phyloP scores from a whole-genome alignment of 148 eudicot species.

The Rhododendron griersonianum region DNA sequence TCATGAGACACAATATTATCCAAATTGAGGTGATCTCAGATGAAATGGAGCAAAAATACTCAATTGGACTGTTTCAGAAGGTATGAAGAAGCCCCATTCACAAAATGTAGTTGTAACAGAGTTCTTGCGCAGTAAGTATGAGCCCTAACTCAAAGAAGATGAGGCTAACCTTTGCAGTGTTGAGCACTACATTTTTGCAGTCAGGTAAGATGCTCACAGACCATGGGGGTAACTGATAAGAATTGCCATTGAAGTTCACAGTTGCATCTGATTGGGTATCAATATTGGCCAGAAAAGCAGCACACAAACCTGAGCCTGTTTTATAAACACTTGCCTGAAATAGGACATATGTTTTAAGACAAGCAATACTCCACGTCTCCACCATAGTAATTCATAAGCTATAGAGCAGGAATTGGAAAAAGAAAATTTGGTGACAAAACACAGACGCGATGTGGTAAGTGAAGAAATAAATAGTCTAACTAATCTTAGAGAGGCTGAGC shows the following conservation, averaged over 20 bases:
- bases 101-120: not conserved
- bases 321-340: constrained; percentile 74
- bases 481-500: not conserved
- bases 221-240: constrained; percentile 87
- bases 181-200: constrained; percentile 86
- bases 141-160: not conserved
- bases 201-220: constrained; percentile 99
- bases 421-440: not conserved
- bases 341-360: constrained; percentile 2
- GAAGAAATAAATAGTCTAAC: not conserved
- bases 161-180: constrained; percentile 82
- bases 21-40: not conserved
- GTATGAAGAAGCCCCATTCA: not conserved
- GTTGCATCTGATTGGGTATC: constrained; percentile 66
- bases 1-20: not conserved
- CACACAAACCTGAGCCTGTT: constrained; percentile 66
- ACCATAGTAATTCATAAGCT: not conserved
- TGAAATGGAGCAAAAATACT: not conserved
- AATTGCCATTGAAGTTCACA: constrained; percentile 69
- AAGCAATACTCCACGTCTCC: not conserved
- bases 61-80: not conserved
- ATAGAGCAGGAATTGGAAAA: not conserved
- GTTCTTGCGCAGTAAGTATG: not conserved
- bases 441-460: too few species aligned
- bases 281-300: constrained; percentile 82